phyloP scores from a whole-genome alignment of 768 basidiomycete genomes.

The Exidia glandulosa region DNA sequence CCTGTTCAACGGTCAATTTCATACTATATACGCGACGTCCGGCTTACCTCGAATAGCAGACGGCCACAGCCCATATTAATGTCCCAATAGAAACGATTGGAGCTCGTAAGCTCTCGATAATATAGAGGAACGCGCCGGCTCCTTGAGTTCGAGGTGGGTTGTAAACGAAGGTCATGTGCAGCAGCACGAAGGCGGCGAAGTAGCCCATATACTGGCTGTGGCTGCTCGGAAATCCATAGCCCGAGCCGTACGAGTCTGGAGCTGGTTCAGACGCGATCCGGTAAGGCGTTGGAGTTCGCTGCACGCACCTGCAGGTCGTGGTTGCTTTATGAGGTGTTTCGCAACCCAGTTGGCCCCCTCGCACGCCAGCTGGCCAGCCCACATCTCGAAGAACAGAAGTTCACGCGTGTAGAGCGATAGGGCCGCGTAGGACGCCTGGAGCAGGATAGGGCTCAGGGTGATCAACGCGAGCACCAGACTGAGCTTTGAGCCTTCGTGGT shows the following conservation, averaged over 20 bases:
- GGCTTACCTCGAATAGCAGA: slow-evolving; percentile 70
- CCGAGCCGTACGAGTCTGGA: slow-evolving; percentile 47
- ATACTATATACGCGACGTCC: not conserved
- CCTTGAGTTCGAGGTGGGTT: slow-evolving; percentile 34
- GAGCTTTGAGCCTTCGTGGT: slow-evolving; percentile 48
- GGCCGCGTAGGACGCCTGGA: slow-evolving; percentile 71
- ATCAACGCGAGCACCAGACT: slow-evolving; percentile 50
- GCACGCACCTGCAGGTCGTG: slow-evolving; percentile 51
- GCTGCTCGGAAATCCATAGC: slow-evolving; percentile 82
- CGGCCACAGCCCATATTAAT: slow-evolving; percentile 40
- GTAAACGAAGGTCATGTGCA: slow-evolving; percentile 58
- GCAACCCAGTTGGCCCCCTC: slow-evolving; percentile 61
- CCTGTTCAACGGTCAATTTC: slow-evolving; percentile 24
- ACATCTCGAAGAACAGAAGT: slow-evolving; percentile 71
- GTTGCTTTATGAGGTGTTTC: slow-evolving; percentile 57
- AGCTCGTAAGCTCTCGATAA: slow-evolving; percentile 33
- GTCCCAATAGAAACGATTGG: slow-evolving; percentile 25
- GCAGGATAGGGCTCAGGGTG: slow-evolving; percentile 57
- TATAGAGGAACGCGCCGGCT: slow-evolving; percentile 32
- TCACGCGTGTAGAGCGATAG: slow-evolving; percentile 69
- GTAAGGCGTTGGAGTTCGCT: not conserved
- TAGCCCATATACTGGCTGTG: slow-evolving; percentile 90
- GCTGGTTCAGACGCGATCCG: not conserved
- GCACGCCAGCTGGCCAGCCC: slow-evolving; percentile 64
- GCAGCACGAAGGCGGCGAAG: slow-evolving; percentile 63